Conservation (phyloP, 108 stramenopile species). For the Schizochytrium sp. region DNA sequence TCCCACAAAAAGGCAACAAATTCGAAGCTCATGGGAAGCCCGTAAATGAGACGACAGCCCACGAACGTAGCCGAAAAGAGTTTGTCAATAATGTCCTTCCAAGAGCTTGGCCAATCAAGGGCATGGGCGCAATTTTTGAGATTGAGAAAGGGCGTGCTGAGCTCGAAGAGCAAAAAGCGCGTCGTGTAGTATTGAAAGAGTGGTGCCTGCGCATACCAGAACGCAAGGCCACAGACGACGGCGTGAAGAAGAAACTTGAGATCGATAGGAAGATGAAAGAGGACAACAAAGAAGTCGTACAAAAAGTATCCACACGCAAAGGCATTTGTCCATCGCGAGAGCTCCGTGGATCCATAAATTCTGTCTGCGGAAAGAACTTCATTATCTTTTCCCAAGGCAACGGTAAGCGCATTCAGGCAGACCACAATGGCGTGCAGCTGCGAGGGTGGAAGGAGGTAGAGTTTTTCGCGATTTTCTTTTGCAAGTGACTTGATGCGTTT, state of each 20-base stretch:
- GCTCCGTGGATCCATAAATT: neutral
- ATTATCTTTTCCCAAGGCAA: neutral
- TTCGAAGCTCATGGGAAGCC: neutral
- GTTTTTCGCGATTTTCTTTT: neutral
- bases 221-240: neutral
- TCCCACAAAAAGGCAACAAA: neutral
- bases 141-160: neutral
- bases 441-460: neutral
- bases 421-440: neutral
- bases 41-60: neutral
- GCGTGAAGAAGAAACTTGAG: neutral
- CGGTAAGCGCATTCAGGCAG: neutral
- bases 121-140: neutral
- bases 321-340: neutral
- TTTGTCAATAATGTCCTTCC: neutral
- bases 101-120: neutral
- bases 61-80: neutral
- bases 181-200: neutral
- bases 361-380: neutral
- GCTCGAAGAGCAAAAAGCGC: too few species aligned
- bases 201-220: neutral
- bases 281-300: neutral
- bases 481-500: neutral
- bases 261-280: neutral
- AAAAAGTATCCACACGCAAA: neutral